These are phyloP conservation scores for Saccharomycopsis olivae DNA, from an alignment of 805 yeast species.

Conservation along the genomic window DNA sequence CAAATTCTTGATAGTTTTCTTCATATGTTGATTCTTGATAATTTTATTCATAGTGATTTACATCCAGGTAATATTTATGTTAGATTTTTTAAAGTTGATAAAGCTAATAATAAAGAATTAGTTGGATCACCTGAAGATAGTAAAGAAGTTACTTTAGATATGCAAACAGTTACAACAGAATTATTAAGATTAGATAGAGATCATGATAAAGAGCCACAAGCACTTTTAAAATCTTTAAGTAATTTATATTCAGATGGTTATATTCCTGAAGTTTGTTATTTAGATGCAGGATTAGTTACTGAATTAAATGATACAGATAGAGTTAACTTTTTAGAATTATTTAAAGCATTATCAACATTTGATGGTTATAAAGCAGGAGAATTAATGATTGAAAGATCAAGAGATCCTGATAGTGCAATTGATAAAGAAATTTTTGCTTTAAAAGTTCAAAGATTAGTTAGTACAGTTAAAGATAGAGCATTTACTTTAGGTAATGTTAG, in stretches of 20 bases:
- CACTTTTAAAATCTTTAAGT: conserved; percentile 38
- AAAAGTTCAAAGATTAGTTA: conserved; percentile 77
- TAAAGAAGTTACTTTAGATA: conserved; percentile 26
- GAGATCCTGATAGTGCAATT: conserved; percentile 88
- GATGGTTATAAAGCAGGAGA: conserved; percentile 95
- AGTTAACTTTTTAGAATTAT: conserved; percentile 77
- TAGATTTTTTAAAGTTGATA: conserved; percentile 45
- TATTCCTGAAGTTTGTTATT: conserved; percentile 77
- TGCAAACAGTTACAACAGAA: conserved; percentile 32
- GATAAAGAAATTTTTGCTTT: conserved; percentile 78
- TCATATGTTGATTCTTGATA: conserved; percentile 85
- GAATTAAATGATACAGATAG: conserved; percentile 73
- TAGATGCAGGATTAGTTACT: conserved; percentile 91
- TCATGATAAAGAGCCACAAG: conserved; percentile 10
- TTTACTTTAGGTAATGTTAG: conserved; percentile 87
- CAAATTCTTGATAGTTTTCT: conserved; percentile 84
- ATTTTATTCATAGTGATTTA: conserved; percentile 91
- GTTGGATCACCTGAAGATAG: conserved; percentile 9
- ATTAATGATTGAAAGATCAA: conserved; percentile 86
- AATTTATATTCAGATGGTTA: conserved; percentile 45
- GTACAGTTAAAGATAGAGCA: conserved; percentile 72
- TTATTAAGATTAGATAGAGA: conserved; percentile 20
- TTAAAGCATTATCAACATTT: conserved; percentile 79
- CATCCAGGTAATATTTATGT: conserved; percentile 95
- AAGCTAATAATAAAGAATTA: conserved; percentile 4